Evolutionary conservation across 257 asterid genomes (phyloP), one percentile per base, ranked within the genome.

Genomic region (Nicotiana tomentosiformis): DNA sequence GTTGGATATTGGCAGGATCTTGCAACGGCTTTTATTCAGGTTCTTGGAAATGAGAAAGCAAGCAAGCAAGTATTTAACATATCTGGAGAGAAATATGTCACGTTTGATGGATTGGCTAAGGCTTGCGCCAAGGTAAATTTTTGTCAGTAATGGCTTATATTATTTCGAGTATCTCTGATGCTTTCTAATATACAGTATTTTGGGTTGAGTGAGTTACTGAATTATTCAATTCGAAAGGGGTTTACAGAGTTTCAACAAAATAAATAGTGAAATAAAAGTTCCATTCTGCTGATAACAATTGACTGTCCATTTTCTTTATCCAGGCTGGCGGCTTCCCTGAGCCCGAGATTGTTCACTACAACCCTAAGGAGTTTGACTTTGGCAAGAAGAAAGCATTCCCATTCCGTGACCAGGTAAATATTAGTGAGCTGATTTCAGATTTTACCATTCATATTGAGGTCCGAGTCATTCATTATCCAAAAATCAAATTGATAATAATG

Each of bases 251-350:
- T 39, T 10, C 10, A 39, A 39, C 49, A 7, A 39, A 39, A 39
- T 39, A 39, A 39, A 37, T 37, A 39, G 49, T 39, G 49, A 39
- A 39, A 39, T 39, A 39, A 39, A 37, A 39, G 46, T 39, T 7
- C 0, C 49, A 7, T 39, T 39, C 3, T 39, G 10, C 49, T 7
- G 49, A 39, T 39, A 39, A 66, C 39, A 66, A 30, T 26, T 56
- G 57, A 79, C 5, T 8, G 56, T 70, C 43, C 18, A 23, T 12
- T 3, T 85, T 26, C 77, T 68, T 35, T 18, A 30, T 70, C 87
- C 92, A 96, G 99, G 98, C 98, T 70, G 98, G 87, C 78, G 98
- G 98, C 65, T 96, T 96, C 87, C 98, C 99, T n/a, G 98, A 90
- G 82, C 99, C 99, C 10, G 97, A 96, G 91, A 87, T 96, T 29